Percentiles rank a stretch among this genome's conserved stretches.
phyloP scores from a whole-genome alignment of 2,329 filamentous ascomycete genomes.

The Cercospora zeina region DNA sequence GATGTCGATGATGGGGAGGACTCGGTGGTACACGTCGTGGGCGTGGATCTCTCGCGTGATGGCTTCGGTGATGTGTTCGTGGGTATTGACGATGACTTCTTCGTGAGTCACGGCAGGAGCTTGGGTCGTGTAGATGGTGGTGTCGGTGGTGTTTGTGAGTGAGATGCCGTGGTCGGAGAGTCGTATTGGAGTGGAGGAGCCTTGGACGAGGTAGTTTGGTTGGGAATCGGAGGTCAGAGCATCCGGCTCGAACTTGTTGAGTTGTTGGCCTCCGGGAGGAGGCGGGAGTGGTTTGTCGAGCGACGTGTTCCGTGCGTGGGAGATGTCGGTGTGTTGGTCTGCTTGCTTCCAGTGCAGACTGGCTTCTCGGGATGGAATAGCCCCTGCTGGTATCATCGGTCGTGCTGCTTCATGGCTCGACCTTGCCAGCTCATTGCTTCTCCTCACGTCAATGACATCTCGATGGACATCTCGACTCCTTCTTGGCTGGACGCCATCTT shows the following conservation, averaged over 20 bases:
- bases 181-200: conserved; percentile 19
- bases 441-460: conserved; percentile 13
- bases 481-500: background rate
- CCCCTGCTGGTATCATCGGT: conserved; percentile 2
- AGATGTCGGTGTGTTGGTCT: background rate
- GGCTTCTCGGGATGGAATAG: conserved; percentile 9
- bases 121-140: conserved; percentile 38
- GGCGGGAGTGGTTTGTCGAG: conserved; percentile 1
- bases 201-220: conserved; percentile 13
- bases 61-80: conserved; percentile 51
- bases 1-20: conserved; percentile 56
- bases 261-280: background rate
- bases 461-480: conserved; percentile 11
- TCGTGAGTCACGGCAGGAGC: conserved; percentile 55
- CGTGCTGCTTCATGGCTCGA: conserved; percentile 1
- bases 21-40: conserved; percentile 54
- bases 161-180: conserved; percentile 21
- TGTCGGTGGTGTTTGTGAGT: conserved; percentile 42
- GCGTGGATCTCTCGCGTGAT: conserved; percentile 58
- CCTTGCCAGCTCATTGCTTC: conserved; percentile 3
- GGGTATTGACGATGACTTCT: conserved; percentile 46
- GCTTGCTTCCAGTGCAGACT: conserved; percentile 7
- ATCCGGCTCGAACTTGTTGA: background rate
- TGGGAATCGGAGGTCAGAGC: background rate
- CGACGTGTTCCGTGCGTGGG: background rate